phyloP scores from a whole-genome alignment of 345 rosid species.

The Eucalyptus pumila region DNA sequence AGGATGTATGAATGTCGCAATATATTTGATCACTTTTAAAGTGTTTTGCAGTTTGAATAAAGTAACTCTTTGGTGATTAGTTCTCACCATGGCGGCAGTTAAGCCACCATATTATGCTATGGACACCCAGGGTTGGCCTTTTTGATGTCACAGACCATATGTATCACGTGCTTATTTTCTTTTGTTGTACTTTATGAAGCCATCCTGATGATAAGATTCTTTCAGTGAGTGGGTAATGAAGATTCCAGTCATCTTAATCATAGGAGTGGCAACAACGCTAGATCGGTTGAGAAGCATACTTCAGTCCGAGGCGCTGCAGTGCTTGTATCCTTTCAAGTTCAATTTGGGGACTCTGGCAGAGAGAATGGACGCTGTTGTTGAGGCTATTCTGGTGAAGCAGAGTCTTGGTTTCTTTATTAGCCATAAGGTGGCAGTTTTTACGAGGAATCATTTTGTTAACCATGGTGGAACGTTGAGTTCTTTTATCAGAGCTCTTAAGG shows the following conservation, averaged over 20 bases:
- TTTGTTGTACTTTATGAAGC: not conserved
- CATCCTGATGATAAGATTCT: not conserved
- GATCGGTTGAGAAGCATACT: constrained; percentile 59
- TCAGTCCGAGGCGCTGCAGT: constrained; percentile 48
- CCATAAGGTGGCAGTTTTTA: constrained; percentile 57
- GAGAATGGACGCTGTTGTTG: constrained; percentile 75
- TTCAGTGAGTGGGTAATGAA: constrained; percentile 81
- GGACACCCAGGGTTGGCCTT: not conserved
- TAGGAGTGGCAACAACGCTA: constrained; percentile 85
- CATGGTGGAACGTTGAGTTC: constrained; percentile 90
- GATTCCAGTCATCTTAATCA: constrained; percentile 64
- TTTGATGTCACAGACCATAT: not conserved
- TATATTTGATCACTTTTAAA: not conserved
- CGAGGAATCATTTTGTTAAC: constrained; percentile 68
- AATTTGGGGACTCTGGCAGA: constrained; percentile 66
- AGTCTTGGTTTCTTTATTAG: constrained; percentile 65
- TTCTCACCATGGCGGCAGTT: not conserved
- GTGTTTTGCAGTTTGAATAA: not conserved
- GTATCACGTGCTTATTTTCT: not conserved
- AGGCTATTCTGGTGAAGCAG: constrained; percentile 66
- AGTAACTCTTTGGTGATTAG: not conserved
- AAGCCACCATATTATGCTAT: not conserved
- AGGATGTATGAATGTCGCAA: not conserved
- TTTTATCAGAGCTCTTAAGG: constrained; percentile 85
- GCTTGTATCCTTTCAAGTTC: constrained; percentile 54